These are phyloP conservation scores for Nicotiana sylvestris DNA, from an alignment of 257 asterid genomes.

Conservation along the genomic window DNA sequence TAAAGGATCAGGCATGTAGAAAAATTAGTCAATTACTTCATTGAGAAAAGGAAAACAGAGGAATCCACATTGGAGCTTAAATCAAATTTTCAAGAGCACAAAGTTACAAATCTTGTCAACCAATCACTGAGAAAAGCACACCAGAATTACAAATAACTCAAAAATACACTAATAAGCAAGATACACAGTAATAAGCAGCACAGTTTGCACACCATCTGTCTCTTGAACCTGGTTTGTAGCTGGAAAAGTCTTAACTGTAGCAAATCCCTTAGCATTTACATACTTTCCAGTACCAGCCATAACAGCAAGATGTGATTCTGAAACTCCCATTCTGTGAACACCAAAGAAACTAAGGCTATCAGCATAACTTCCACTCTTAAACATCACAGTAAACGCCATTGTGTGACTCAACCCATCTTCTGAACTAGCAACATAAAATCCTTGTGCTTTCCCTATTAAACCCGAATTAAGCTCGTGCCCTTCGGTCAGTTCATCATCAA, in stretches of 20 bases:
- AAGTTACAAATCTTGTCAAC: not conserved
- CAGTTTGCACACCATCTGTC: slow-evolving; percentile 82
- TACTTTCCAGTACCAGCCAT: slow-evolving; percentile 92
- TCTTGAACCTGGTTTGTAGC: slow-evolving; percentile 34
- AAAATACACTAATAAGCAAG: slow-evolving; percentile 48
- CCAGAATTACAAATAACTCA: not conserved
- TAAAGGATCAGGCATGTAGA: not conserved
- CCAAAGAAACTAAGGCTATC: slow-evolving; percentile 80
- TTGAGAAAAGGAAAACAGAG: not conserved
- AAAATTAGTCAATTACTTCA: not conserved
- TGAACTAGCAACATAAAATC: slow-evolving; percentile 74
- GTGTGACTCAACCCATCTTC: slow-evolving; percentile 80
- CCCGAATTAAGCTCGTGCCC: slow-evolving; percentile 76
- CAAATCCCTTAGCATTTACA: slow-evolving; percentile 70
- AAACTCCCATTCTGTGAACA: slow-evolving; percentile 53
- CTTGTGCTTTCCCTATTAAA: slow-evolving; percentile 81
- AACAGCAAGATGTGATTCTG: slow-evolving; percentile 81
- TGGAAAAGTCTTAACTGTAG: slow-evolving; percentile 55
- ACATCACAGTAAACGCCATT: slow-evolving; percentile 80
- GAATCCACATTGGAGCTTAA: not conserved
- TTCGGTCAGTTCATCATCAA: slow-evolving; percentile 73
- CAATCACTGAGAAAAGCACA: not conserved
- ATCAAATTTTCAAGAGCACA: not conserved
- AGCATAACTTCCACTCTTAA: slow-evolving; percentile 54
- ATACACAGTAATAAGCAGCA: slow-evolving; percentile 52